phyloP scores from a whole-genome alignment of 2,329 filamentous ascomycete species.

The Ascocoryne sarcoides region DNA sequence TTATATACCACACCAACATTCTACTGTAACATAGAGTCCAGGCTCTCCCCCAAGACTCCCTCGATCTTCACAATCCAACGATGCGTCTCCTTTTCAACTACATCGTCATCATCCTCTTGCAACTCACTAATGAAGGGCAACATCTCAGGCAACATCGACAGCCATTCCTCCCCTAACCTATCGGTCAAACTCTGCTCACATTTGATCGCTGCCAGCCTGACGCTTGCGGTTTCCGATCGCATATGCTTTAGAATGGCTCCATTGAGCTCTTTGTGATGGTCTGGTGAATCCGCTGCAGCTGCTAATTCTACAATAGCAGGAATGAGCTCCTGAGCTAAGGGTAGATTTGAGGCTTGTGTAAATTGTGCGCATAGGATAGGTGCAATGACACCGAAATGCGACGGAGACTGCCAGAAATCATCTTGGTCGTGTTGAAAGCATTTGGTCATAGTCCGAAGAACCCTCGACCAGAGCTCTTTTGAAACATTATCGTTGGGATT shows the following conservation, averaged over 20 bases:
- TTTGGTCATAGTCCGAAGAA: constrained; percentile 62
- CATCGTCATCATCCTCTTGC: constrained; percentile 93
- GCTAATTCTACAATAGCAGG: constrained; percentile 75
- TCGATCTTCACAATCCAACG: constrained; percentile 89
- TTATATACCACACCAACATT: too few relatives aligned
- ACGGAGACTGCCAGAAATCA: constrained; percentile 89
- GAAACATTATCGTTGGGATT: constrained; percentile 39
- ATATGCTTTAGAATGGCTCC: constrained; percentile 67
- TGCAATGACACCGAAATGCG: constrained; percentile 70
- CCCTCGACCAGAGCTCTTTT: constrained; percentile 56
- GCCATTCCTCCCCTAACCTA: constrained; percentile 84
- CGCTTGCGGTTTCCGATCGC: constrained; percentile 59
- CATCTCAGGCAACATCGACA: constrained; percentile 87
- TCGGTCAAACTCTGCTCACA: constrained; percentile 74
- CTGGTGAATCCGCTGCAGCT: constrained; percentile 69
- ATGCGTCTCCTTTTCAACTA: constrained; percentile 81
- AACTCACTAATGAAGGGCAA: constrained; percentile 91
- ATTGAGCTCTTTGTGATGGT: constrained; percentile 90
- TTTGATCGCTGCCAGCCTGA: constrained; percentile 74
- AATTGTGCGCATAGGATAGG: constrained; percentile 62
- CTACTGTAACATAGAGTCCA: constrained; percentile 87
- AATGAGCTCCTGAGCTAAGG: constrained; percentile 47
- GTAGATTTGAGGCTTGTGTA: constrained; percentile 36
- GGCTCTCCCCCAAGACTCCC: constrained; percentile 75
- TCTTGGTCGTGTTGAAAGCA: constrained; percentile 87